Conservation (phyloP, 2,329 filamentous ascomycete species). For the Tolypocladium cylindrosporum region DNA sequence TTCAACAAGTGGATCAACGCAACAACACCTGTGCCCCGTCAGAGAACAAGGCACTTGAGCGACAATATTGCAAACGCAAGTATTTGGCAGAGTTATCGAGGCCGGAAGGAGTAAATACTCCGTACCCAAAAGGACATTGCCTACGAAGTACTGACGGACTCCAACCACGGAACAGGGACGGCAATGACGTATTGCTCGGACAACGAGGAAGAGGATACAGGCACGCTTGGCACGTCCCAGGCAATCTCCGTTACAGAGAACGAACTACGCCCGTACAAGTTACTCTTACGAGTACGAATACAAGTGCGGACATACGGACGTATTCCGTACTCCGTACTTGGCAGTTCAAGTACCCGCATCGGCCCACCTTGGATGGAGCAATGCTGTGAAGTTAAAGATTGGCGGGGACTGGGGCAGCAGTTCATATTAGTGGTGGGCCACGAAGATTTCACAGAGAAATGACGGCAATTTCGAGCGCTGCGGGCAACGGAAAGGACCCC, state of each 20-base stretch:
- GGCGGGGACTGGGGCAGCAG: background rate
- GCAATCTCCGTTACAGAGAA: background rate
- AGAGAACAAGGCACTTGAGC: background rate
- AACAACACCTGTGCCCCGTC: background rate
- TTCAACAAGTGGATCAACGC: background rate
- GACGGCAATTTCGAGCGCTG: background rate
- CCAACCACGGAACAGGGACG: background rate
- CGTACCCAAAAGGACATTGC: background rate
- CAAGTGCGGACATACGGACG: too few relatives aligned
- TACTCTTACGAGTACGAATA: too few relatives aligned
- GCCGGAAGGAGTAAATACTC: background rate
- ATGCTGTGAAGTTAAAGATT: background rate
- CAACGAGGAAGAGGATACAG: background rate
- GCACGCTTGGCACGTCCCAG: background rate
- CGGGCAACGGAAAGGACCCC: background rate
- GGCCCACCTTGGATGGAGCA: background rate
- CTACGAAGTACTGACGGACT: too few relatives aligned
- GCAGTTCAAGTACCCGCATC: background rate
- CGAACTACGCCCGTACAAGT: too few relatives aligned
- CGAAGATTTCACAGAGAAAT: background rate
- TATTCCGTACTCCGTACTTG: background rate
- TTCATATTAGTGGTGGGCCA: background rate
- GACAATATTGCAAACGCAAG: background rate
- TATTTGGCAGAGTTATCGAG: background rate
- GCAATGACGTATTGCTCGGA: background rate